phyloP scores from a whole-genome alignment of 768 basidiomycete genomes.

The Hydnomerulius pinastri region DNA sequence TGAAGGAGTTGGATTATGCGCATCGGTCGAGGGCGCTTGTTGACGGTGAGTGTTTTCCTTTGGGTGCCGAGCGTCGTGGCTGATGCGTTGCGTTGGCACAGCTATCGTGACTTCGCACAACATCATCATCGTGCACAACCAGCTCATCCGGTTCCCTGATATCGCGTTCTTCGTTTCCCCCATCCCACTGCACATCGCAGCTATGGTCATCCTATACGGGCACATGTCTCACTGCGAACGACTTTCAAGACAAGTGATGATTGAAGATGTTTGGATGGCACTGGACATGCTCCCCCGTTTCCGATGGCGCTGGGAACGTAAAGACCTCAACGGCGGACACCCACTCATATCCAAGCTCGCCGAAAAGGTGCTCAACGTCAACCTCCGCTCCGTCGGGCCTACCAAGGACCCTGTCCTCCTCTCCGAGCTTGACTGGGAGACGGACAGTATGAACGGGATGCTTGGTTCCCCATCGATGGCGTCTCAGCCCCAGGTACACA shows the following conservation, averaged over 20 bases:
- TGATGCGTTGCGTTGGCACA: slow-evolving; percentile 24
- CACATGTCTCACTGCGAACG: slow-evolving; percentile 79
- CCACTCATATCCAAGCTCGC: slow-evolving; percentile 84
- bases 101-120: slow-evolving; percentile 89
- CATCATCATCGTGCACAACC: slow-evolving; percentile 80
- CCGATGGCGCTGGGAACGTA: slow-evolving; percentile 91
- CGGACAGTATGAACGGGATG: slow-evolving; percentile 31
- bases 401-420: slow-evolving; percentile 43
- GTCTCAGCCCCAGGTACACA: slow-evolving; percentile 28
- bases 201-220: slow-evolving; percentile 89
- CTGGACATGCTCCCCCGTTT: slow-evolving; percentile 87
- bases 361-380: slow-evolving; percentile 75
- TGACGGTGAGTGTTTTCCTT: slow-evolving; percentile 57
- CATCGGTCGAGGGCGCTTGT: slow-evolving; percentile 71
- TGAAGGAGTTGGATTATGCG: slow-evolving; percentile 65
- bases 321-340: slow-evolving; percentile 76
- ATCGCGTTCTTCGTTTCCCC: slow-evolving; percentile 89
- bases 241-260: slow-evolving; percentile 61
- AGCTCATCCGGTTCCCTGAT: slow-evolving; percentile 82
- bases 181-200: slow-evolving; percentile 85
- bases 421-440: slow-evolving; percentile 48
- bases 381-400: slow-evolving; percentile 56
- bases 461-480: slow-evolving; percentile 25
- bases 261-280: slow-evolving; percentile 85
- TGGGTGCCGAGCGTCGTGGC: slow-evolving; percentile 5